A percentile compares a stretch with the other conserved stretches of the same genome.
Conservation (phyloP, 164 flowering plant genomes). For the Berberis vulgaris region DNA sequence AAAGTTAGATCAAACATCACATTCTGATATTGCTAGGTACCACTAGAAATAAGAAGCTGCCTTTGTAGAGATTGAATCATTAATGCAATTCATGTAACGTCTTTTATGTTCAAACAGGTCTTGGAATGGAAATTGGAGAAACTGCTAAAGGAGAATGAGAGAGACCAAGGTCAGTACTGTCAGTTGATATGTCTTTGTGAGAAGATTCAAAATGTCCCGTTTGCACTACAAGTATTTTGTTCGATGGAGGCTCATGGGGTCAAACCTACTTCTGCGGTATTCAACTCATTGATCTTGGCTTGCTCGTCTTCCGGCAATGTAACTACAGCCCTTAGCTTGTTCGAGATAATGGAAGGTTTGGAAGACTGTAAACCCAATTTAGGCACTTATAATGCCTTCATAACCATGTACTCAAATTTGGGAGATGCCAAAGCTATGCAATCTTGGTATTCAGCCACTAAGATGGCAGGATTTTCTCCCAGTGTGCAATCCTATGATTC, state of each 20-base stretch:
- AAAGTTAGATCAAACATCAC: too few species aligned
- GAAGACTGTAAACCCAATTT: constrained; percentile 31
- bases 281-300: constrained; percentile 37
- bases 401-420: constrained; percentile 28
- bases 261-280: constrained; percentile 27
- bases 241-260: constrained; percentile 38
- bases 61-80: too few species aligned
- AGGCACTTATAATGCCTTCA: constrained; percentile 35
- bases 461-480: constrained; percentile 26
- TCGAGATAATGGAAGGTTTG: constrained; percentile 45
- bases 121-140: constrained; percentile 56
- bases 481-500: constrained; percentile 31
- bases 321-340: constrained; percentile 37
- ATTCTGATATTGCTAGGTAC: too few species aligned
- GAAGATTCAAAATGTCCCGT: constrained; percentile 23
- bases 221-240: constrained; percentile 30
- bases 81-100: background rate
- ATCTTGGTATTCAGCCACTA: constrained; percentile 33
- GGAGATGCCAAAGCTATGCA: constrained; percentile 30
- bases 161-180: constrained; percentile 20
- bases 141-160: constrained; percentile 25
- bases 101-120: constrained; percentile 23
- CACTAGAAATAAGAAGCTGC: too few species aligned
- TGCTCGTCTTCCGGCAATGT: constrained; percentile 31
- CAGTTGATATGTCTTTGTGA: constrained; percentile 35